Evolutionary conservation across 768 basidiomycete species (phyloP).

Genomic region (Leucocoprinus leucothites): DNA sequence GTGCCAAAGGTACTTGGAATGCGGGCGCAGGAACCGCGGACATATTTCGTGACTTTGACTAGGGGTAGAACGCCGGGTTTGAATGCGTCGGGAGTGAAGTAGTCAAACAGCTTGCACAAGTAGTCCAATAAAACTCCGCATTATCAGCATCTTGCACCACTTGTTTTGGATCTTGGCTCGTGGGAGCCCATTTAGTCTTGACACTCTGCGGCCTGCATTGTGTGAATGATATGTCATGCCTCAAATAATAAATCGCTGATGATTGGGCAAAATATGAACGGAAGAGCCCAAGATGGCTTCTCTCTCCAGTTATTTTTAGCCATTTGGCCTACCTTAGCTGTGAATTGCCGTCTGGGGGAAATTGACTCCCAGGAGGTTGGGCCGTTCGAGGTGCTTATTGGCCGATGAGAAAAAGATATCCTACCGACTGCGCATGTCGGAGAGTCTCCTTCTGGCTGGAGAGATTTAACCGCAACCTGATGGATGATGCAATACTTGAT

Average conservation of each 20-base stretch:
- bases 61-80: neutral
- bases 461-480: neutral
- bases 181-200: neutral
- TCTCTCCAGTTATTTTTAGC: neutral
- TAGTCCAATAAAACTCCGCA: neutral
- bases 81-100: neutral
- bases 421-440: too few species aligned
- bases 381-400: neutral
- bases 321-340: neutral
- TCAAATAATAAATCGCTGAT: neutral
- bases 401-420: too few species aligned
- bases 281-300: neutral
- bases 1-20: slow-evolving; percentile 7
- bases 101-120: neutral
- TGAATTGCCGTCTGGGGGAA: neutral
- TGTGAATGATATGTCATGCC: neutral
- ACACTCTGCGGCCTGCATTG: too few species aligned
- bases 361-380: neutral
- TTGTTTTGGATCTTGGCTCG: neutral
- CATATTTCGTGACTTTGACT: slow-evolving; percentile 1
- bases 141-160: neutral
- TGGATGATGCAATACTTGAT: slow-evolving; percentile 1
- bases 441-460: too few species aligned
- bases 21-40: neutral
- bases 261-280: neutral